Base-by-base conservation (phyloP, 75 land plant genomes). In the Selaginella tamariscina region DNA sequence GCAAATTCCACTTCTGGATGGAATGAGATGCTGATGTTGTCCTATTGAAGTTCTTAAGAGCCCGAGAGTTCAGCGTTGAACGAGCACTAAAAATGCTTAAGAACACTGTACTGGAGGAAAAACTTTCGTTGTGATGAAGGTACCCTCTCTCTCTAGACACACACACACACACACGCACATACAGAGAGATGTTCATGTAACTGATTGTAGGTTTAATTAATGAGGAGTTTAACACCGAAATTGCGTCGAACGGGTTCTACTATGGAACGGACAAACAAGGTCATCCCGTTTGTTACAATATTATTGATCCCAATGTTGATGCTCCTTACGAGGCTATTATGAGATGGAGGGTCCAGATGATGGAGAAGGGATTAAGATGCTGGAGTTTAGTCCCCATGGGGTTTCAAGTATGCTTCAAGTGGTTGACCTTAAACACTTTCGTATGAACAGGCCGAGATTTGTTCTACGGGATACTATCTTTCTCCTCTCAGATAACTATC, bases 271-370 rank as follows among this genome's bases (percentile, higher is more conserved):
- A 85, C 74, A 78, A 80, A 54, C 80, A 74, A 24, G 94, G 87
- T 0, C 93, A 86, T 62, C 97, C 97, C 13, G 97, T 91, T 20
- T 91, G 97, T 70, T 91, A 88, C 81, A 91, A 91, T 59, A 83
- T 81, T 21, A 84, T 82, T 63, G 87, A 91, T 23, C 82, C 75
- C 75, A 89, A 79, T 0, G 85, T 91, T 33, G 97, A 88, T 0
- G 97, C 86, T 64, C 88, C 76, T 0, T 82, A 82, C 39, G 83
- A 88, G 78, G 69, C 85, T 32, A 69, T 88, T 56, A 59, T 91
- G 33, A 79, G 93, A 33, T 91, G 97, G 97, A 78, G 97, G 24
- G 86, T 91, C 54, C 88, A 86, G 56, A 79, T 91, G 32, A 72
- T 91, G 39, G 97, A 91, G 67, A 79, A 82, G 93, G 97, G 0